Percentiles rank a stretch among this genome's conserved stretches.
Evolutionary conservation across 2,329 filamentous ascomycete species (phyloP).

Genomic region (Epichloe gansuensis): DNA sequence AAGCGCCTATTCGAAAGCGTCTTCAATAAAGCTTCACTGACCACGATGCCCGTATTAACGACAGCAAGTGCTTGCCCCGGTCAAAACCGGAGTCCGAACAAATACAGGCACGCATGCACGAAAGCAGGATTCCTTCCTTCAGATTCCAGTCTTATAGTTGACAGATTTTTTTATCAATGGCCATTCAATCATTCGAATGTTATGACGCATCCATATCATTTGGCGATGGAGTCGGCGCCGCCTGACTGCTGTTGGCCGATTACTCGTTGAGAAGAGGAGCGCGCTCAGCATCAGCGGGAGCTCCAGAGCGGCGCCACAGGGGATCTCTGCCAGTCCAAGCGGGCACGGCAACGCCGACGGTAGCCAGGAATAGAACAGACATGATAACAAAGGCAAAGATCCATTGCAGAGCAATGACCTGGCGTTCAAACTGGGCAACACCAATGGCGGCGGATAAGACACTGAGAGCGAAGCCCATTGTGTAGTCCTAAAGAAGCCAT

Average conservation of each 20-base stretch:
- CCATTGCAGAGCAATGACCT: slow-evolving; percentile 75
- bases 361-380: slow-evolving; percentile 57
- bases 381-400: slow-evolving; percentile 85
- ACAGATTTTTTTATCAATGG: neutral
- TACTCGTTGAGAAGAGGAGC: slow-evolving; percentile 46
- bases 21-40: neutral
- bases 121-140: neutral
- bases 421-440: slow-evolving; percentile 61
- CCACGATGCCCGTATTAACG: neutral
- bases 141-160: neutral
- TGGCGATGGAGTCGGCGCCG: neutral
- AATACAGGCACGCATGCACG: neutral
- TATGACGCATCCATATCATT: neutral
- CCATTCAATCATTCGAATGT: neutral
- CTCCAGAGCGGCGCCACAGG: slow-evolving; percentile 32
- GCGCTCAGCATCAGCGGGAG: slow-evolving; percentile 40
- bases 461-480: slow-evolving; percentile 68
- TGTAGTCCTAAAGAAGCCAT: slow-evolving; percentile 42
- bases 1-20: neutral
- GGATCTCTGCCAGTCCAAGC: slow-evolving; percentile 47
- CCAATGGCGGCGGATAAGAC: slow-evolving; percentile 64
- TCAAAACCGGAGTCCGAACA: neutral
- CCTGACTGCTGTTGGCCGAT: neutral
- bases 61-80: neutral
- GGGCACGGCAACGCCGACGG: slow-evolving; percentile 52